Percentiles rank a stretch among this genome's conserved stretches.
These are phyloP conservation scores for Dendrocalamus sinicus DNA, from an alignment of 176 grass and related monocot genomes.

Conservation along the genomic window DNA sequence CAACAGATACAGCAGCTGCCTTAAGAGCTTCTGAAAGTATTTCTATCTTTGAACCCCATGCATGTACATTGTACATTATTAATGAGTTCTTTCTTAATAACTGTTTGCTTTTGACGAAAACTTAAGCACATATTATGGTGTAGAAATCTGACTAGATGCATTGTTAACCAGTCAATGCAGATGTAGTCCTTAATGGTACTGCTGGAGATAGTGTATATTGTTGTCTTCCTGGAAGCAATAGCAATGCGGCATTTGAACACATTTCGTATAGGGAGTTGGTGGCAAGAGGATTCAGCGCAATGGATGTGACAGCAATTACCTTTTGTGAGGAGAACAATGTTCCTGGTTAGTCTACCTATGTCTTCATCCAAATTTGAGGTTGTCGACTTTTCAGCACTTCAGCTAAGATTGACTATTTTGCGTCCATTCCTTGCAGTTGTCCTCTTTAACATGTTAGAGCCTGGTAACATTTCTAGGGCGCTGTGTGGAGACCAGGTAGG, in stretches of 20 bases:
- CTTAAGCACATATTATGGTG: background rate
- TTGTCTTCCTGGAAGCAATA: slow-evolving; percentile 54
- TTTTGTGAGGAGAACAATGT: slow-evolving; percentile 81
- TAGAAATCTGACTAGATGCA: slow-evolving; percentile 44
- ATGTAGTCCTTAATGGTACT: slow-evolving; percentile 80
- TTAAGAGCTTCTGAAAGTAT: slow-evolving; percentile 84
- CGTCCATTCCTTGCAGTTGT: slow-evolving; percentile 50
- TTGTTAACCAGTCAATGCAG: slow-evolving; percentile 69
- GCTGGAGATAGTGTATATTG: slow-evolving; percentile 61
- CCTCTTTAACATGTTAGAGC: slow-evolving; percentile 68
- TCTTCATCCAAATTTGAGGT: background rate
- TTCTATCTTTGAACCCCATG: background rate
- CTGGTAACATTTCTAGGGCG: slow-evolving; percentile 75
- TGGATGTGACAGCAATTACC: slow-evolving; percentile 57
- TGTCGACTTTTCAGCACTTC: background rate
- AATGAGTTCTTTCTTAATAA: background rate
- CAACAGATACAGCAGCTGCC: slow-evolving; percentile 72
- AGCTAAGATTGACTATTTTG: background rate
- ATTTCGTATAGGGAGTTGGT: slow-evolving; percentile 59
- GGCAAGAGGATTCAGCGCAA: slow-evolving; percentile 46
- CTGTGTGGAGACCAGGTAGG: slow-evolving; percentile 81
- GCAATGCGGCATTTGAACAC: slow-evolving; percentile 46
- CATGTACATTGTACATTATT: background rate
- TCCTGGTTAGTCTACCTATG: slow-evolving; percentile 52
- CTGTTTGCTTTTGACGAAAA: background rate